Base-by-base conservation (phyloP, 2,329 filamentous ascomycete species). In the Emmonsia crescens region DNA sequence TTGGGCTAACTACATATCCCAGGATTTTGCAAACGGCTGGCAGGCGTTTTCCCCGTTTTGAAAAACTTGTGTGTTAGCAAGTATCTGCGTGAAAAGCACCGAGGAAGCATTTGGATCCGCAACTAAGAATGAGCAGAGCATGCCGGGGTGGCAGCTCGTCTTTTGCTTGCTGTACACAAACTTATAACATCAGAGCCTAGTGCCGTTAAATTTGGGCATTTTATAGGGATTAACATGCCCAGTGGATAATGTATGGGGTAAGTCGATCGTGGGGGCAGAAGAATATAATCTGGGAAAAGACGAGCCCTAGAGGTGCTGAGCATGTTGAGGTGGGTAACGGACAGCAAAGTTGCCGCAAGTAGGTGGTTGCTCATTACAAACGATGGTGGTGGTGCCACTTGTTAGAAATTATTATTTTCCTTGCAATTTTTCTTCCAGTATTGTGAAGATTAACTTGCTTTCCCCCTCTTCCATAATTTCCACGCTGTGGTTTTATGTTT, bases 401-500 rank as follows among this genome's bases (percentile, higher is more conserved):
- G 29, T 12, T 55, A 24, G 52, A 31, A 21, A n/a, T 14, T 9
- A 61, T 68, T 36, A 59, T 70, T 16, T 67, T 70, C 33, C 60
- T 69, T n/a, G 66, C 65, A 1, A 69, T 68, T 9, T 68, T 69
- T 16, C 52, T 69, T 9, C 68, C 68, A n/a, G 57, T 70, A 0
- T 66, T 70, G 67, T 70, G 63, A 60, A 63, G n/a, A 40, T 24
- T 16, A 21, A 33, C 31, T 24, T 36, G 3, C 14, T 38, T 14
- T 16, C 1, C 51, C 33, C n/a, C 31, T 24, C 27, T 27, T 38
- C 36, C 8, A 21, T n/a, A 51, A 27, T 51, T 51, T 31, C 24
- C 27, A 31, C 12, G 48, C 2, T 51, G 48, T 29, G 12, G 24
- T 10, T 36, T 21, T 36, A 33, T 38, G 31, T 1, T 5, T 14